Conservation (phyloP, 208 protist species). For the Angomonas deanei region DNA sequence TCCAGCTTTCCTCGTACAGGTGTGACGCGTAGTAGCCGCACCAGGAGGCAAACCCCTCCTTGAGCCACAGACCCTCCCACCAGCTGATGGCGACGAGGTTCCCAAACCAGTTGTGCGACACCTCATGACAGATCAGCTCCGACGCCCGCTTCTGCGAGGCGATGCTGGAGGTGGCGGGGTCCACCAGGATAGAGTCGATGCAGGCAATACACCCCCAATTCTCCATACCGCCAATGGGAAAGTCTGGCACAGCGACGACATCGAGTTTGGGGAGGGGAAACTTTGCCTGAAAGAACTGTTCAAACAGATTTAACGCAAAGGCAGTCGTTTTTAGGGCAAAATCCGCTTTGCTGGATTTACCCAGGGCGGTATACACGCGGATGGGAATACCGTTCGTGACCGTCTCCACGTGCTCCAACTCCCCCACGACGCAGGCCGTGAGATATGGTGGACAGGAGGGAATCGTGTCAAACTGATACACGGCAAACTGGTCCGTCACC, state of each 20-base stretch:
- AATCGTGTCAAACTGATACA: slow-evolving; percentile 81
- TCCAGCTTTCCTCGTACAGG: slow-evolving; percentile 84
- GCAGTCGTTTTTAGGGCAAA: slow-evolving; percentile 81
- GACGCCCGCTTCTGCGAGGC: slow-evolving; percentile 69
- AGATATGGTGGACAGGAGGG: slow-evolving; percentile 95
- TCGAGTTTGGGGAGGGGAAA: slow-evolving; percentile 97
- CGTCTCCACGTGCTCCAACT: slow-evolving; percentile 82
- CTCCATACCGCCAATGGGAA: slow-evolving; percentile 97
- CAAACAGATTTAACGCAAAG: slow-evolving; percentile 80
- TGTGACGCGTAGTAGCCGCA: slow-evolving; percentile 87
- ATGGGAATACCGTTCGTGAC: slow-evolving; percentile 61
- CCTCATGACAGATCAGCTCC: slow-evolving; percentile 94
- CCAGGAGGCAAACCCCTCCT: slow-evolving; percentile 99
- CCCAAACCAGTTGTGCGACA: slow-evolving; percentile 97
- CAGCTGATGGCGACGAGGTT: slow-evolving; percentile 99
- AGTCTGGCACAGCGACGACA: slow-evolving; percentile 95
- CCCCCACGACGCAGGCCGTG: slow-evolving; percentile 91
- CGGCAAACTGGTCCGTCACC: slow-evolving; percentile 16
- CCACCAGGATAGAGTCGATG: slow-evolving; percentile 85
- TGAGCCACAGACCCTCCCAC: slow-evolving; percentile 98
- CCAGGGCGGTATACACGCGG: slow-evolving; percentile 64
- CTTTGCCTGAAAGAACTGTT: slow-evolving; percentile 82
- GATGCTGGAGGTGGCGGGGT: slow-evolving; percentile 54
- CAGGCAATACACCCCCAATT: slow-evolving; percentile 95
- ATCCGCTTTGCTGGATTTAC: slow-evolving; percentile 49